Conservation (phyloP, 257 asterid genomes). For the Ilex aquifolium region DNA sequence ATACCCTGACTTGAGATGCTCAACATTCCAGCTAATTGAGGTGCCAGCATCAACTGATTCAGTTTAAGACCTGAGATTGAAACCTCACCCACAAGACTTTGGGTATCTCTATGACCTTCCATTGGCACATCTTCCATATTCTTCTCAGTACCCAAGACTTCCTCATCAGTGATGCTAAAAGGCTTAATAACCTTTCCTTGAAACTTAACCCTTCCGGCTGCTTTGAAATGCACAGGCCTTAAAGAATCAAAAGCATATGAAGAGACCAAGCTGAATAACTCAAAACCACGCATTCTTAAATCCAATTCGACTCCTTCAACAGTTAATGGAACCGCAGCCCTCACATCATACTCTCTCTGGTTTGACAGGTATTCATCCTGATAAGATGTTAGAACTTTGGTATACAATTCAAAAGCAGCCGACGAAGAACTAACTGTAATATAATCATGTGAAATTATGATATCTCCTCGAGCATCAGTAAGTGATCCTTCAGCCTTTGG, state of each 20-base stretch:
- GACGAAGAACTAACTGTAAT: constrained; percentile 87
- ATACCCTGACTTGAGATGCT: constrained; percentile 66
- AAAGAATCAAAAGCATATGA: constrained; percentile 87
- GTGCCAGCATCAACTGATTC: constrained; percentile 97
- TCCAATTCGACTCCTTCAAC: constrained; percentile 95
- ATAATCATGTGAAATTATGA: constrained; percentile 84
- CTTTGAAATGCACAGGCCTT: constrained; percentile 88
- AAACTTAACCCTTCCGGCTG: constrained; percentile 94
- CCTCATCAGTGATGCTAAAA: constrained; percentile 23
- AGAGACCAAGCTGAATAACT: constrained; percentile 81
- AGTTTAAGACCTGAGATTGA: constrained; percentile 88
- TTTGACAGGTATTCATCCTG: constrained; percentile 45
- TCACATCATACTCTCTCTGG: constrained; percentile 52
- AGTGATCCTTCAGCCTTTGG: constrained; percentile 98
- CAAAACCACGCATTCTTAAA: constrained; percentile 85
- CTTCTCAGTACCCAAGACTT: constrained; percentile 26
- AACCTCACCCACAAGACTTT: constrained; percentile 80
- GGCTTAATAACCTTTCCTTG: constrained; percentile 77
- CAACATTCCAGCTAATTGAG: constrained; percentile 87
- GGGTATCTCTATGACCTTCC: constrained; percentile 35
- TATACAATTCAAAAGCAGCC: constrained; percentile 81
- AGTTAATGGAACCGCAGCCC: constrained; percentile 53
- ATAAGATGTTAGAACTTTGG: constrained; percentile 77
- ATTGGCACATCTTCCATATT: constrained; percentile 19
- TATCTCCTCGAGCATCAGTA: constrained; percentile 98